Evolutionary conservation across 768 basidiomycete genomes (phyloP).

Genomic region (Boletus reticulatus): DNA sequence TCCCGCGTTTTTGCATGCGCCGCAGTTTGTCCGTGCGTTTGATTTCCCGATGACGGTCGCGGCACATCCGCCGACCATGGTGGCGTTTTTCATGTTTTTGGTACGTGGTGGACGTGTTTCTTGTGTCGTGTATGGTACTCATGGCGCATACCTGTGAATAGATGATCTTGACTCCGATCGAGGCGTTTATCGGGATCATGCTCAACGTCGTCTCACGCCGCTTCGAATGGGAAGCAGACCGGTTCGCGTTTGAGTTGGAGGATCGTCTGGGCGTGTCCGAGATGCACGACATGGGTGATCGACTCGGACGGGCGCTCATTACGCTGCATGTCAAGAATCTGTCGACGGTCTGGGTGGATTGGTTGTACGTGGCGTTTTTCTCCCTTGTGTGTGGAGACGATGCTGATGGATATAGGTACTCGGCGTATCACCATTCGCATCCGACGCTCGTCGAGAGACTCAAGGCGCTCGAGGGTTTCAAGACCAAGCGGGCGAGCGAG

Average conservation of each 20-base stretch:
- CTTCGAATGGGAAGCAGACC: constrained; percentile 93
- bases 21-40: constrained; percentile 76
- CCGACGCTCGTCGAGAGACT: constrained; percentile 91
- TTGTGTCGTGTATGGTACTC: too few species aligned
- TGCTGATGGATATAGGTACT: constrained; percentile 55
- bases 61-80: constrained; percentile 70
- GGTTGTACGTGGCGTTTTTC: constrained; percentile 49
- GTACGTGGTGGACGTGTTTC: constrained; percentile 21
- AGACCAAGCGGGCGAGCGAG: constrained; percentile 36
- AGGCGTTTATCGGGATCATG: constrained; percentile 65
- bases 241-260: constrained; percentile 76
- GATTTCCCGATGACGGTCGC: constrained; percentile 70
- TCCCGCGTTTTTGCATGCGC: constrained; percentile 85
- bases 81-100: constrained; percentile 88
- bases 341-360: constrained; percentile 92
- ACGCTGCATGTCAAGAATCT: constrained; percentile 90
- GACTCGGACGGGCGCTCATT: constrained; percentile 79
- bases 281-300: constrained; percentile 84
- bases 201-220: constrained; percentile 82
- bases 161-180: constrained; percentile 82
- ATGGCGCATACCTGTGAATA: constrained; percentile 18
- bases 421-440: constrained; percentile 94
- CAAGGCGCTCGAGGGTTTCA: constrained; percentile 72
- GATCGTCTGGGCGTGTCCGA: constrained; percentile 42
- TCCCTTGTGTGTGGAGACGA: not conserved